Evolutionary conservation across 129 eudicot genomes (phyloP).

Genomic region (Helichrysum umbraculigerum): DNA sequence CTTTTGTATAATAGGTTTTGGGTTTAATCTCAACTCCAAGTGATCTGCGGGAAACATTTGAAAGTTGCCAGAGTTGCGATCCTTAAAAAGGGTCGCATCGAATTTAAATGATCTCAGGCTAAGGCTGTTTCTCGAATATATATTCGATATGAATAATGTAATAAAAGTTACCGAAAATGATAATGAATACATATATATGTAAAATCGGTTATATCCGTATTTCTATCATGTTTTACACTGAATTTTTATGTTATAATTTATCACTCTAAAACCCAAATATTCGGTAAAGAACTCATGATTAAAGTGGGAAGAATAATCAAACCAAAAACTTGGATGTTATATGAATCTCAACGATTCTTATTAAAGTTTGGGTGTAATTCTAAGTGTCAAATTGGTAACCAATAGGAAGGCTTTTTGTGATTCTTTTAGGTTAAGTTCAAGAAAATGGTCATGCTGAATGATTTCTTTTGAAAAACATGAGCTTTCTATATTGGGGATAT

Average conservation of each 20-base stretch:
- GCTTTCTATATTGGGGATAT: conserved; percentile 4
- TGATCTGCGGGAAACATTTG: too few species aligned
- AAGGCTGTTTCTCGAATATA: too few species aligned
- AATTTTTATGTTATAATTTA: too few species aligned
- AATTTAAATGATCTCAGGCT: too few species aligned
- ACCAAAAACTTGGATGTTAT: background rate
- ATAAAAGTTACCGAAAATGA: background rate
- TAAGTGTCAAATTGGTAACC: conserved; percentile 24
- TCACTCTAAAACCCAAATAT: background rate
- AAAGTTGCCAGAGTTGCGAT: too few species aligned
- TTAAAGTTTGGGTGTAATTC: conserved; percentile 12
- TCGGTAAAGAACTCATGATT: background rate
- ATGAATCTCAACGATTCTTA: conserved; percentile 9
- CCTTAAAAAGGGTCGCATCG: too few species aligned
- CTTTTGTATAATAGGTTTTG: too few species aligned
- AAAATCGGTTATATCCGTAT: background rate
- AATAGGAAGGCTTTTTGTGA: conserved; percentile 8
- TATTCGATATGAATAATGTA: background rate
- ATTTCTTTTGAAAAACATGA: background rate
- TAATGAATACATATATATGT: background rate
- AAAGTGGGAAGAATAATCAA: conserved; percentile 12
- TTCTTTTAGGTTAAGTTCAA: conserved; percentile 9
- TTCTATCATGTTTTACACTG: too few species aligned
- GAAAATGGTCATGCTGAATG: conserved; percentile 10
- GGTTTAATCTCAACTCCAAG: too few species aligned